phyloP scores from a whole-genome alignment of 768 basidiomycete genomes.

The Strobilomyces confusus region DNA sequence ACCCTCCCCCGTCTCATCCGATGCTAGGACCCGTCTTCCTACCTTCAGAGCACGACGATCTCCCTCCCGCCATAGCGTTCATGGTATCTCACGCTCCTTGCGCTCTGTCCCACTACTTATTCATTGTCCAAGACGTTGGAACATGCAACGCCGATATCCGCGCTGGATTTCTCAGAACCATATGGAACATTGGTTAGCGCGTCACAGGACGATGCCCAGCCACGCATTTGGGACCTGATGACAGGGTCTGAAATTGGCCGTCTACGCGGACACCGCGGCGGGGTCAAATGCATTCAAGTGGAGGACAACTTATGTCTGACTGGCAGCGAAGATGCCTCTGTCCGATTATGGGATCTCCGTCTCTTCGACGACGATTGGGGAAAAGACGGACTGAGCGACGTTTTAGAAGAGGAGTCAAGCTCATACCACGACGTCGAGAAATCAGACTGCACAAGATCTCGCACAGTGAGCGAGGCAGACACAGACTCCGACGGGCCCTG shows the following conservation, averaged over 20 bases:
- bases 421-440: conserved; percentile 33
- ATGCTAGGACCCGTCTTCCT: conserved; percentile 83
- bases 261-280: conserved; percentile 74
- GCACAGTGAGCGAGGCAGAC: conserved; percentile 35
- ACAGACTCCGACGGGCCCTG: conserved; percentile 52
- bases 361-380: conserved; percentile 70
- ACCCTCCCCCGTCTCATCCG: conserved; percentile 3
- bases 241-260: conserved; percentile 84
- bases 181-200: conserved; percentile 92
- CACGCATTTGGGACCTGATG: conserved; percentile 93
- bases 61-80: conserved; percentile 93
- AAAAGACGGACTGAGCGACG: conserved; percentile 54
- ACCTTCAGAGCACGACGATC: conserved; percentile 94
- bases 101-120: conserved; percentile 3
- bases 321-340: conserved; percentile 81
- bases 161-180: conserved; percentile 94
- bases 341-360: conserved; percentile 89
- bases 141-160: conserved; percentile 77
- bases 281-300: conserved; percentile 88
- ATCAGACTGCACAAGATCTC: conserved; percentile 39
- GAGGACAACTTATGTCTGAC: conserved; percentile 90
- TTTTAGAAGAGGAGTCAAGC: conserved; percentile 58
- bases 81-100: conserved; percentile 56
- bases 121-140: conserved; percentile 63
- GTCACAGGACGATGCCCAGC: conserved; percentile 79